Base-by-base conservation (phyloP, 768 basidiomycete species). In the Boletus insuetus region DNA sequence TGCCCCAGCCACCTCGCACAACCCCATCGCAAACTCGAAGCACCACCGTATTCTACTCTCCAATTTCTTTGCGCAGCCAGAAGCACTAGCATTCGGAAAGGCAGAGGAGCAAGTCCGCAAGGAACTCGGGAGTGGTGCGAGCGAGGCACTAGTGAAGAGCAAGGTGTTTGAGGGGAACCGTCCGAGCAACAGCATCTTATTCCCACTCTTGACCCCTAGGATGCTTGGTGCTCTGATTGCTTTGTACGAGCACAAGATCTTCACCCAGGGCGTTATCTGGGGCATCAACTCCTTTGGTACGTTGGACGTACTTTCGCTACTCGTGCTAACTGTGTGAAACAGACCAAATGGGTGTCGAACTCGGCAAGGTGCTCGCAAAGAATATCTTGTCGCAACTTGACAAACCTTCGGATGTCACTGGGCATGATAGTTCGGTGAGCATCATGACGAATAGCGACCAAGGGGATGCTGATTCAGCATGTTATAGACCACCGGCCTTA, bases 281-380 rank as follows among this genome's bases (percentile, higher is more conserved):
- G 95, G 95, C 24, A 96, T 99, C 79, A 98, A 99, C 79, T 94
- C 93, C 4, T 98, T 93, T 70, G 95, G 92, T 92, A 50, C 34
- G 82, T 71, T 7, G n/a, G 43, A 9, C 41, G 10, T 20, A 24
- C 31, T 32, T 34, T 50, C 2, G 3, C 13, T 29, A 20, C 38
- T 17, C 16, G 3, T 35, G 34, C 51, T 61, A 10, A 51, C 38
- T 8, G 16, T 20, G 14, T 16, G 47, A 12, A 22, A 20, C 64
- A 92, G 93, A 98, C 73, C 97, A 98, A 85, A 97, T 98, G 95
- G 97, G 97, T 70, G 96, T 98, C 61, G 96, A 98, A 73, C 87
- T 98, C 51, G 95, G 95, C 54, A 98, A 98, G 72, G 91, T 95
- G 6, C 83, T 99, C 42, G 97, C 97, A 1, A 98, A 98, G 84